Percentiles rank a stretch among this genome's conserved stretches.
Conservation (phyloP, 73 alveolate species). For the Paramecium sexaurelia region DNA sequence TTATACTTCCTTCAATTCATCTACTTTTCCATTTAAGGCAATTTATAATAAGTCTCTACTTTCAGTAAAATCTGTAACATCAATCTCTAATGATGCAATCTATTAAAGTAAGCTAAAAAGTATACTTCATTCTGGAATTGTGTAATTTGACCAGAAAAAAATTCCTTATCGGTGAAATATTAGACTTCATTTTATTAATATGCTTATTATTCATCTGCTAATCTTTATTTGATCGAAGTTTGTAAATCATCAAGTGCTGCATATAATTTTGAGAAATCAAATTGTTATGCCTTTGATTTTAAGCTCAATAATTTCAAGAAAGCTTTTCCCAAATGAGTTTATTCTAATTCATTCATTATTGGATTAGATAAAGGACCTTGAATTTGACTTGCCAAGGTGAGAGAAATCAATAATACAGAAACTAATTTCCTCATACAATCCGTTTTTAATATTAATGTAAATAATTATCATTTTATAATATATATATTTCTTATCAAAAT, state of each 20-base stretch:
- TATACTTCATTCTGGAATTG: constrained; percentile 49
- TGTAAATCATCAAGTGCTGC: constrained; percentile 44
- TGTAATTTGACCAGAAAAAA: constrained; percentile 2
- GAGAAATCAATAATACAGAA: not conserved
- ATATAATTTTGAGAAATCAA: constrained; percentile 44
- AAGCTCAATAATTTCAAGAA: constrained; percentile 20
- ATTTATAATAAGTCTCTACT: not conserved
- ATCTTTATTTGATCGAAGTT: constrained; percentile 26
- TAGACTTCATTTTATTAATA: constrained; percentile 1
- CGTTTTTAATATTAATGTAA: constrained; percentile 18
- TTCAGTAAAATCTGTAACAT: constrained; percentile 43
- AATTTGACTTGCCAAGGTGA: constrained; percentile 24
- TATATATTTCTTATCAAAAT: no score
- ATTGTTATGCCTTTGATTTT: constrained; percentile 49
- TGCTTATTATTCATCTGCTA: not conserved
- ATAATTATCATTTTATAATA: not conserved
- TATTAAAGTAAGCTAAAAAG: not conserved
- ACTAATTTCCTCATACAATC: constrained; percentile 30
- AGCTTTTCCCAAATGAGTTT: constrained; percentile 44
- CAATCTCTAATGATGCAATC: constrained; percentile 22
- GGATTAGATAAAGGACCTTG: constrained; percentile 27
- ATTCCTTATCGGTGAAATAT: constrained; percentile 30
- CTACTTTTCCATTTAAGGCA: not conserved
- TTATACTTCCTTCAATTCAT: constrained; percentile 28
- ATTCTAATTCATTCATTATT: constrained; percentile 14